Evolutionary conservation across 306 rosid species (phyloP), one percentile per base, ranked within the genome.

Genomic region (Spatholobus suberectus): DNA sequence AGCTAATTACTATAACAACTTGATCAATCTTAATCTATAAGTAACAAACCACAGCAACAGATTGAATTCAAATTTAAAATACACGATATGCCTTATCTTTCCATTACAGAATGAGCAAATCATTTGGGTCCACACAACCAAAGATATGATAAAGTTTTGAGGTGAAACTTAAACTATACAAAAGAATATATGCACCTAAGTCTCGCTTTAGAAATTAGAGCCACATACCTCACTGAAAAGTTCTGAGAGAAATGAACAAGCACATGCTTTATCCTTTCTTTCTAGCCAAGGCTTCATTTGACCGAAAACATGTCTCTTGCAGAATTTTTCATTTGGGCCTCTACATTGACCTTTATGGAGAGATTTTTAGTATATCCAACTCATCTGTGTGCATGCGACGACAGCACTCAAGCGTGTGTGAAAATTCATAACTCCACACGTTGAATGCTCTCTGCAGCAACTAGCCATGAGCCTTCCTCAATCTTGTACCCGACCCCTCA

Each of bases 381-480:
- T 70, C 79, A 87, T 58, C 20, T 41, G 9, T 57, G 66, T 73
- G 80, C 86, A 51, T 78, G 86, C 62, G 84, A 67, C 34, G 12
- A 21, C 4, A 27, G 44, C 81, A 61, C 79, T 75, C 66, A 13
- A 61, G 84, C 78, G 87, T 84, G 90, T 81, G 88, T 44, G 6
- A n/a, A 51, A 81, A 67, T 74, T 54, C 66, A 49, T 37, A 9
- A 8, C 2, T 23, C 41, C 90, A 84, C 88, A 81, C 37, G 63
- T 51, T 32, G 46, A 82, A 52, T 73, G 77, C 35, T 51, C 18
- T 7, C 5, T 73, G 47, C 76, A 69, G 51, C 59, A 65, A 41
- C 24, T 13, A 67, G 73, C 71, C 90, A 81, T 84, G 88, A 81
- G 90, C 67, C 34, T 73, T 18, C 54, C 86, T 73, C 82, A 46